A percentile compares a stretch with the other conserved stretches of the same genome.
phyloP scores from a whole-genome alignment of 2,329 filamentous ascomycete genomes.

The Ophiostoma sp. region DNA sequence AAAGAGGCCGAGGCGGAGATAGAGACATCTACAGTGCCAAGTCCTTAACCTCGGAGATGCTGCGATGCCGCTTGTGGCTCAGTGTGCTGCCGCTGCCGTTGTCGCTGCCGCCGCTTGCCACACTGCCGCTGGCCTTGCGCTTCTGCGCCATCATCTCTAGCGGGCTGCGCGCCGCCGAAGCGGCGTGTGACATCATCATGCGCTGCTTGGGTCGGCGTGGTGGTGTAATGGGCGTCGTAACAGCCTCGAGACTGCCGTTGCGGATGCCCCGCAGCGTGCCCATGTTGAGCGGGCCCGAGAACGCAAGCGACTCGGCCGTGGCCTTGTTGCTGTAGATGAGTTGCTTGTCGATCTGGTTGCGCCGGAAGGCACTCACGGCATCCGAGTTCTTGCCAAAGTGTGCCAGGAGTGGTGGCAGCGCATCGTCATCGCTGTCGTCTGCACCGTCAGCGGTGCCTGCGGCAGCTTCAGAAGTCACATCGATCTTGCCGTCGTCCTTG shows the following conservation, averaged over 20 bases:
- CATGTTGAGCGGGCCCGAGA: conserved; percentile 55
- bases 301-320: conserved; percentile 57
- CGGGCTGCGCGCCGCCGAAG: conserved; percentile 45
- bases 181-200: conserved; percentile 31
- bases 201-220: conserved; percentile 54
- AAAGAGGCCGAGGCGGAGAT: neutral
- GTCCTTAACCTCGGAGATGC: conserved; percentile 52
- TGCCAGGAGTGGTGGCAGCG: conserved; percentile 51
- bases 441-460: neutral
- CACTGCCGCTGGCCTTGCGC: conserved; percentile 39
- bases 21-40: conserved; percentile 23
- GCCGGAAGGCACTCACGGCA: conserved; percentile 73
- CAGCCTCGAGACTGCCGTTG: conserved; percentile 60
- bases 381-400: conserved; percentile 62
- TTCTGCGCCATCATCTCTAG: conserved; percentile 47
- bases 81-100: conserved; percentile 33
- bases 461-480: conserved; percentile 9
- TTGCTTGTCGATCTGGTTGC: conserved; percentile 58
- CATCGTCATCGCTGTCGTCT: conserved; percentile 33
- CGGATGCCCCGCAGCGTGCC: conserved; percentile 59
- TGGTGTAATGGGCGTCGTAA: conserved; percentile 63
- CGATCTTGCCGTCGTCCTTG: conserved; percentile 33
- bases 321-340: conserved; percentile 56
- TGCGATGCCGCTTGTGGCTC: conserved; percentile 53
- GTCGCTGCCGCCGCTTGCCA: conserved; percentile 36